These are phyloP conservation scores for Hypoxylon intermedium DNA, from an alignment of 495 filamentous ascomycete species.

Conservation along the genomic window DNA sequence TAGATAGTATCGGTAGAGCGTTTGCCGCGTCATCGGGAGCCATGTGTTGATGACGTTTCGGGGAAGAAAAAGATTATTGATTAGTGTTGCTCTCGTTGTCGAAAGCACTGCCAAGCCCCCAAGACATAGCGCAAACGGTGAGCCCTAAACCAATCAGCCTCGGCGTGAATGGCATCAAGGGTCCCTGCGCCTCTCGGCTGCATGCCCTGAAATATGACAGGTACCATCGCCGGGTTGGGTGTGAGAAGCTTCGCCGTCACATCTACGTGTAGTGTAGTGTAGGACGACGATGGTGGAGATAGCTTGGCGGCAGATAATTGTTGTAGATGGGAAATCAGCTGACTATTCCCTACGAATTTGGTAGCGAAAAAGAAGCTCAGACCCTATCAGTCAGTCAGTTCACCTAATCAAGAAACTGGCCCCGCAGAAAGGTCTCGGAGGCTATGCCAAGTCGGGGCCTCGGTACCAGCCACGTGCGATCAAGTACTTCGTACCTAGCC, in stretches of 20 bases:
- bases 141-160: neutral
- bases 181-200: neutral
- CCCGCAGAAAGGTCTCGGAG: slow-evolving; percentile 16
- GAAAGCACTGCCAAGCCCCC: neutral
- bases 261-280: too few relatives aligned
- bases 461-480: slow-evolving; percentile 20
- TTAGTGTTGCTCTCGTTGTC: too few relatives aligned
- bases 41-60: neutral
- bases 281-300: neutral
- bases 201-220: neutral
- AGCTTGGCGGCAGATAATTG: too few relatives aligned
- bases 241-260: neutral
- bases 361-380: neutral
- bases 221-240: neutral
- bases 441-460: slow-evolving; percentile 10
- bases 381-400: neutral
- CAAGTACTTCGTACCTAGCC: too few relatives aligned
- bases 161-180: neutral
- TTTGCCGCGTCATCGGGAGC: neutral
- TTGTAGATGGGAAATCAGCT: too few relatives aligned
- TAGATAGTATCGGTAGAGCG: neutral
- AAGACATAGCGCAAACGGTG: neutral
- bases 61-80: neutral
- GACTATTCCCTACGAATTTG: too few relatives aligned
- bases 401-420: neutral